These are phyloP conservation scores for Sorghum bicolor DNA, from an alignment of 176 grass and related monocot species.

Conservation along the genomic window Sorghum_bicolor_NCBIv3 NC_012870.2:8843501-8844000, in stretches of 20 bases:
- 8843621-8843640: not conserved
- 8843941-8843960: too few relatives aligned
- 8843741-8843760: not conserved
- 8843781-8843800: not conserved
- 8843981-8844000: too few relatives aligned
- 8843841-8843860: not conserved
- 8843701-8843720: not conserved
- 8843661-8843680: not conserved
- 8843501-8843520: not conserved
- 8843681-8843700: not conserved
- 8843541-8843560: slow-evolving; percentile 40
- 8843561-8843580: slow-evolving; percentile 4
- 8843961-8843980: too few relatives aligned
- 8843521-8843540: not conserved
- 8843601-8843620: slow-evolving; percentile 21
- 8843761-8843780: not conserved
- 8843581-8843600: slow-evolving; percentile 15
- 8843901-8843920: too few relatives aligned
- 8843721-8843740: too few relatives aligned
- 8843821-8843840: not conserved
- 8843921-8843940: too few relatives aligned
- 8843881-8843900: not conserved
- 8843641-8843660: not conserved
- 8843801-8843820: not conserved
- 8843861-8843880: not conserved